A percentile compares a stretch with the other conserved stretches of the same genome.
Conservation (phyloP, 129 eudicot genomes). For the Lonicera japonica region DNA sequence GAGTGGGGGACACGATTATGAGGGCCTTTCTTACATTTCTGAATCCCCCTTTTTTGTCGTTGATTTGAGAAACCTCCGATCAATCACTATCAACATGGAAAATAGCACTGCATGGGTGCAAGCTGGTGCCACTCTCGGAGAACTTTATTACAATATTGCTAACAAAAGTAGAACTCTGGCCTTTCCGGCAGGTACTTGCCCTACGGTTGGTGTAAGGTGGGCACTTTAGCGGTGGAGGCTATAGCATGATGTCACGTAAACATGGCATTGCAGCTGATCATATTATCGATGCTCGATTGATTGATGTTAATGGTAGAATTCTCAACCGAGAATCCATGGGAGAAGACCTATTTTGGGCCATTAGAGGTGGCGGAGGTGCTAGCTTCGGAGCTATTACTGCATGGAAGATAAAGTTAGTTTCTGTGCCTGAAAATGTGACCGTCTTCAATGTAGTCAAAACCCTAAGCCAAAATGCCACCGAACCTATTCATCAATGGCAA, state of each 20-base stretch:
- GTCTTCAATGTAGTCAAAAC: not conserved
- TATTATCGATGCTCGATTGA: not conserved
- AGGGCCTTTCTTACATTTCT: conserved; percentile 13
- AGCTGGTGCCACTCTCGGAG: not conserved
- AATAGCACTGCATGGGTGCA: not conserved
- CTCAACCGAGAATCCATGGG: not conserved
- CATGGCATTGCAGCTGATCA: not conserved
- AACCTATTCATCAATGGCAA: not conserved
- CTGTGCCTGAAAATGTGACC: not conserved
- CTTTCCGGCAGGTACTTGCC: not conserved
- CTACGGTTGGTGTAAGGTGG: conserved; percentile 1
- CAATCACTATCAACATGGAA: not conserved
- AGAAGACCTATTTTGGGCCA: conserved; percentile 1
- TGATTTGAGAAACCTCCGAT: not conserved
- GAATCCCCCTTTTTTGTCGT: not conserved
- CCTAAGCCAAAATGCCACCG: not conserved
- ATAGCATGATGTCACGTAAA: conserved; percentile 12
- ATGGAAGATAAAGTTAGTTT: not conserved
- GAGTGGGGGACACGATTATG: conserved; percentile 17
- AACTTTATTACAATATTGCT: not conserved
- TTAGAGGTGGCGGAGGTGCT: conserved; percentile 4
- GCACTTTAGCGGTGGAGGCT: not conserved
- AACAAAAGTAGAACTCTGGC: not conserved
- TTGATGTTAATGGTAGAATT: not conserved
- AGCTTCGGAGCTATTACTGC: not conserved